A percentile compares a stretch with the other conserved stretches of the same genome.
Evolutionary conservation across 2,329 filamentous ascomycete genomes (phyloP).

Genomic region (Lithohypha guttulata): DNA sequence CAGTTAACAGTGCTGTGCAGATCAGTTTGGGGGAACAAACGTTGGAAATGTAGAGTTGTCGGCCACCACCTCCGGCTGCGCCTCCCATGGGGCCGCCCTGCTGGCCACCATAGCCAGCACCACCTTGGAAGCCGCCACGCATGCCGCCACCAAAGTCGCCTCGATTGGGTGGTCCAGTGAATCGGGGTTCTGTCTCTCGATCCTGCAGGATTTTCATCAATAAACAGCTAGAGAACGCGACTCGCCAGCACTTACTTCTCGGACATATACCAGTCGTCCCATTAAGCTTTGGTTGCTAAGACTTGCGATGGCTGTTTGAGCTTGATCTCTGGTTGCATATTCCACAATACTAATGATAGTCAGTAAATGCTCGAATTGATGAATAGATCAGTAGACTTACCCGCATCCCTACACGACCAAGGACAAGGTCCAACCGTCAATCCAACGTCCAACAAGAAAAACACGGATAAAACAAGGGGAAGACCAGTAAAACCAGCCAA

Average conservation of each 20-base stretch:
- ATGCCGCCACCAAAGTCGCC: slow-evolving; percentile 47
- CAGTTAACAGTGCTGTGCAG: slow-evolving; percentile 28
- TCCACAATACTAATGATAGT: slow-evolving; percentile 76
- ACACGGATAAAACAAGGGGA: slow-evolving; percentile 36
- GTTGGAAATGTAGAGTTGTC: slow-evolving; percentile 96
- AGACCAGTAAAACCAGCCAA: slow-evolving; percentile 69
- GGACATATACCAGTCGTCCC: slow-evolving; percentile 96
- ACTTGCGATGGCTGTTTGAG: slow-evolving; percentile 90
- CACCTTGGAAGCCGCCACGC: slow-evolving; percentile 19
- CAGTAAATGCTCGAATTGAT: slow-evolving; percentile 6
- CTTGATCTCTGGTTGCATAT: slow-evolving; percentile 99
- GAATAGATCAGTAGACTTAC: slow-evolving; percentile 48
- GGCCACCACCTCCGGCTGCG: slow-evolving; percentile 43
- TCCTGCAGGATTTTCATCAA: slow-evolving; percentile 65
- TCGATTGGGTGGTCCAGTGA: slow-evolving; percentile 63
- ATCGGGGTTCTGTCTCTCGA: slow-evolving; percentile 94
- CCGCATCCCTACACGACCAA: slow-evolving; percentile 98
- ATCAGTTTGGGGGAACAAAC: slow-evolving; percentile 56
- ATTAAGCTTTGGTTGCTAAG: slow-evolving; percentile 99
- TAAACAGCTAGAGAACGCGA: too few relatives aligned
- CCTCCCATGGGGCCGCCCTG: slow-evolving; percentile 36
- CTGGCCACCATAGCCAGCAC: slow-evolving; percentile 43
- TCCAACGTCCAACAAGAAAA: slow-evolving; percentile 81
- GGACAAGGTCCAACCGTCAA: slow-evolving; percentile 97
- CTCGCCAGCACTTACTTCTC: slow-evolving; percentile 57